Base-by-base conservation (phyloP, 2,329 filamentous ascomycete genomes). In the Aspergillus sclerotialis region DNA sequence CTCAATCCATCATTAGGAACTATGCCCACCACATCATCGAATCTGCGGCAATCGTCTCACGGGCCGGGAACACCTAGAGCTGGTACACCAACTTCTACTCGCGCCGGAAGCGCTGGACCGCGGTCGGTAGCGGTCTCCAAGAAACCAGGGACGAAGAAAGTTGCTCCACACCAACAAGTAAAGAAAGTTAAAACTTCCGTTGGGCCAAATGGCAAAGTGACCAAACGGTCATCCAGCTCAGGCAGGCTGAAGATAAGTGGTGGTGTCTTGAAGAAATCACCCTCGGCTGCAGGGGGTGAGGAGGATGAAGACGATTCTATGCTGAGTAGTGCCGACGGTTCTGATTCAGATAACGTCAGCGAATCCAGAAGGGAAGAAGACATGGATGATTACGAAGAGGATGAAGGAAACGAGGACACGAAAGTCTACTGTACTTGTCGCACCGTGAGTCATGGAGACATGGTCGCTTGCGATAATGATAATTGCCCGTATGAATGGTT, bases 401-500 rank as follows among this genome's bases (percentile, higher is more conserved):
- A 70, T 12, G 68, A 70, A 39, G 67, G 63, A 8, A 72, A 70
- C 28, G 72, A 75, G 45, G 72, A 78, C 50, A 75, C 77, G 41
- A 75, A 74, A 40, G 72, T 75, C 26, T 82, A 81, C 52, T 82
- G 78, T 58, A 78, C 77, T 44, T 82, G 78, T 50, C 75, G 76
- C 32, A 73, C 75, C 42, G 76, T 80, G 24, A 76, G 70, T 43
- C 80, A 79, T 50, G 78, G 78, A 12, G 75, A 79, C 49, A 82
- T 82, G 78, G 73, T 82, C 26, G 78, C 75, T 9, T 82, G 78
- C 49, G 78, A 82, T 54, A 80, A 81, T 51, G 74, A 78, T 24
- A 64, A 69, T 37, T 82, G 78, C 58, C 69, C 72, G 9, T 72
- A 75, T 42, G 76, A 82, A 53, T 82, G 78, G 78, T 82, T 82